Percentiles rank a stretch among this genome's conserved stretches.
Conservation (phyloP, 768 basidiomycete species). For the Nidularia sp. region DNA sequence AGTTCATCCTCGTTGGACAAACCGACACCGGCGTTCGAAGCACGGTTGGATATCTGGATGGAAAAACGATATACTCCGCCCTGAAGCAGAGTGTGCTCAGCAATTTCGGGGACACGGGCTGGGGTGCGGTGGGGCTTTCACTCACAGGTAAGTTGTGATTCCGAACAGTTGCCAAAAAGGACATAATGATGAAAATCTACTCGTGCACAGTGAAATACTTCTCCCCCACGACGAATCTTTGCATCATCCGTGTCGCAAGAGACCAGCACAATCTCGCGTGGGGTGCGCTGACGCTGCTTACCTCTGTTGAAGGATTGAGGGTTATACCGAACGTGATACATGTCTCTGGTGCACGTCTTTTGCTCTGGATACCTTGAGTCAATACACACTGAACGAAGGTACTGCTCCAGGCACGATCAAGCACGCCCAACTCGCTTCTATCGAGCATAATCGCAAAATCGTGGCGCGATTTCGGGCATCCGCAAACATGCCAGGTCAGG, state of each 20-base stretch:
- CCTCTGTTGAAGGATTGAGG: conserved; percentile 49
- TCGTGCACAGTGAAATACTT: conserved; percentile 73
- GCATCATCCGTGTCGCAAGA: conserved; percentile 81
- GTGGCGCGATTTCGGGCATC: conserved; percentile 62
- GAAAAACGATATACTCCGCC: conserved; percentile 66
- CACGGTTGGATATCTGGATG: conserved; percentile 32
- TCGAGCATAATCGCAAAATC: conserved; percentile 66
- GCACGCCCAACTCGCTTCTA: conserved; percentile 76
- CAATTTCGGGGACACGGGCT: conserved; percentile 83
- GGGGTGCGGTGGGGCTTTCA: conserved; percentile 75
- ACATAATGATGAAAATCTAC: not conserved
- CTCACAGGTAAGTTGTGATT: conserved; percentile 52
- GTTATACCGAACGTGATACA: conserved; percentile 78
- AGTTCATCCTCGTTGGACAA: conserved; percentile 57
- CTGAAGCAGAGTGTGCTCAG: conserved; percentile 63
- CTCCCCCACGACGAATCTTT: conserved; percentile 77
- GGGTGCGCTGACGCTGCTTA: conserved; percentile 73
- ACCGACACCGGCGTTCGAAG: conserved; percentile 9
- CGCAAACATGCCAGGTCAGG: conserved; percentile 48
- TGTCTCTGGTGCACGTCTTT: conserved; percentile 60
- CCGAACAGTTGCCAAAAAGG: conserved; percentile 1
- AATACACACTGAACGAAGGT: not conserved
- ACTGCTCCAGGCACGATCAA: conserved; percentile 70
- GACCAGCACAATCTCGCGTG: conserved; percentile 79
- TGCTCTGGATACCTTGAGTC: not conserved